Evolutionary conservation across 2,329 filamentous ascomycete genomes (phyloP), one percentile per base, ranked within the genome.

Genomic region (Colletotrichum truncatum): DNA sequence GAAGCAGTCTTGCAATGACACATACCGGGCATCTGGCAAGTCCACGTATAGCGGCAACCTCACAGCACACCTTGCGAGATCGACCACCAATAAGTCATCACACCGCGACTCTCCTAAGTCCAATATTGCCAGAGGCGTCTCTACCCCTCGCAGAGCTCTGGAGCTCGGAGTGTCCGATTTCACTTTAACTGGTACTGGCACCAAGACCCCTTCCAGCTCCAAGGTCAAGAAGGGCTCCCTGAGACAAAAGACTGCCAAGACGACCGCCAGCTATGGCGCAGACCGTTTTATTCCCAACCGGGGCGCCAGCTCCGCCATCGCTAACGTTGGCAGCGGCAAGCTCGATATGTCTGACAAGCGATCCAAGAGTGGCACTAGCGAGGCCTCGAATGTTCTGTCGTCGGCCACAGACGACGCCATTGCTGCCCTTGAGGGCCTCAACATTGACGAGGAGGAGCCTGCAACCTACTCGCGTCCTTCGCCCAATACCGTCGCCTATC

Each of bases 201-300:
- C 78, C 69, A 89, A 91, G 77, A 89, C 87, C 3, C 89, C 92
- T 10, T 72, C 80, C 49, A 85, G 81, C 73, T 75, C 80, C 71
- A 87, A 87, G 73, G 82, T 85, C 45, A 88, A 85, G 74, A 90
- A 91, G 75, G 76, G 68, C 10, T 73, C 81, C 12, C 72, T 85
- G 11, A 72, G 84, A 73, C 77, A 85, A 76, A 87, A 89, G 83
- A 70, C 84, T 66, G 70, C 79, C 74, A 97, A 97, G 87, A 95
- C 92, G 12, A 93, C 92, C 1, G 78, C 94, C 63, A 90, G 88
- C 78, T 96, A 95, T 73, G 86, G 88, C 49, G 93, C 90, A 38
- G 96, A 99, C 78, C 91, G 96, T 56, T 99, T 98, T 84, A 98
- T 99, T 71, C 95, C 96, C 71, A 98, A 97, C 84, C 92, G 96